phyloP scores from a whole-genome alignment of 2,329 filamentous ascomycete species.

The Hortaea werneckii region DNA sequence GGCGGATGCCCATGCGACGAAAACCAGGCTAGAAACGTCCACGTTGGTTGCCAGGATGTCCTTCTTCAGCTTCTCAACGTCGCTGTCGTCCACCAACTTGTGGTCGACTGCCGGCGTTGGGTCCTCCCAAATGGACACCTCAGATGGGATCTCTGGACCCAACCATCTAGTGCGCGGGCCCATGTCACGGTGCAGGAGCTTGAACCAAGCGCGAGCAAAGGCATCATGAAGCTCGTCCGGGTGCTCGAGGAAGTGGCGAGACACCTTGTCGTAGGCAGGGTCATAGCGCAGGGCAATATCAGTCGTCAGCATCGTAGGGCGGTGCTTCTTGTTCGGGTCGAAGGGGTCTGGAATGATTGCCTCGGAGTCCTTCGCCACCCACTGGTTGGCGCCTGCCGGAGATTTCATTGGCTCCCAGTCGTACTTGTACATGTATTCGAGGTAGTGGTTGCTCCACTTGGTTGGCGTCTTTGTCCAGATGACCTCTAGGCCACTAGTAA shows the following conservation, averaged over 20 bases:
- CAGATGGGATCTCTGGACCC: slow-evolving; percentile 62
- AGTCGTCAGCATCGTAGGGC: slow-evolving; percentile 66
- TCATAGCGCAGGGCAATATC: slow-evolving; percentile 65
- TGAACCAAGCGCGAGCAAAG: slow-evolving; percentile 71
- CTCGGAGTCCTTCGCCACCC: slow-evolving; percentile 60
- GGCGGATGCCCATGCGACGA: slow-evolving; percentile 58
- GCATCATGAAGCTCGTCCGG: slow-evolving; percentile 58
- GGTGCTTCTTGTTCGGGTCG: slow-evolving; percentile 60
- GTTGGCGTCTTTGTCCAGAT: slow-evolving; percentile 68
- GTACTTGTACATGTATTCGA: slow-evolving; percentile 67
- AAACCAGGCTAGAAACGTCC: slow-evolving; percentile 51
- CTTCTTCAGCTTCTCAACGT: slow-evolving; percentile 57
- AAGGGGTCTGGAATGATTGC: slow-evolving; percentile 61
- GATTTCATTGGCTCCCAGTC: slow-evolving; percentile 70
- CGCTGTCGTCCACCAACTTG: slow-evolving; percentile 50
- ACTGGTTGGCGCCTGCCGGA: slow-evolving; percentile 68
- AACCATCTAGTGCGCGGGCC: slow-evolving; percentile 61
- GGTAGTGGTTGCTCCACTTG: slow-evolving; percentile 65
- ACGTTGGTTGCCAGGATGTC: slow-evolving; percentile 56
- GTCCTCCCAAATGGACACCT: slow-evolving; percentile 66
- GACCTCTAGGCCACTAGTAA: slow-evolving; percentile 68
- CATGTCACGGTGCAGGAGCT: slow-evolving; percentile 71
- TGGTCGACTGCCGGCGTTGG: slow-evolving; percentile 53
- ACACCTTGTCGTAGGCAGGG: slow-evolving; percentile 65
- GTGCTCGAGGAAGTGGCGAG: slow-evolving; percentile 57